Evolutionary conservation across 768 basidiomycete genomes (phyloP).

Genomic region (Hydnomerulius pinastri): DNA sequence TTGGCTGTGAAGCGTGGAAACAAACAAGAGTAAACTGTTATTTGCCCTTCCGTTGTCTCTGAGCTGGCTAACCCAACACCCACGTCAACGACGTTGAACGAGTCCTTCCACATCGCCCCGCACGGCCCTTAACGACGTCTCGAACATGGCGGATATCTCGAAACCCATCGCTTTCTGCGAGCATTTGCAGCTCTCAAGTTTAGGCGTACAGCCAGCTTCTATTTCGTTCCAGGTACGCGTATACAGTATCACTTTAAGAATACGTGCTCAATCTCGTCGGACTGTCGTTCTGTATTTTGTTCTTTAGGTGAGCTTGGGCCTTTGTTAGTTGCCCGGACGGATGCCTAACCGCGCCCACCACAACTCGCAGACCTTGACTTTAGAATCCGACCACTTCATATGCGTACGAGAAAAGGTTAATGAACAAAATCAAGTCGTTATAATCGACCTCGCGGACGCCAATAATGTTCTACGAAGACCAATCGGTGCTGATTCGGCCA

Average conservation of each 20-base stretch:
- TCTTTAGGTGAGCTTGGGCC: constrained; percentile 20
- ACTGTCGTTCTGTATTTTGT: not conserved
- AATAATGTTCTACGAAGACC: constrained; percentile 96
- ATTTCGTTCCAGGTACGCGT: constrained; percentile 91
- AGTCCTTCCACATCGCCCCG: constrained; percentile 15
- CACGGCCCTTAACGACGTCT: constrained; percentile 20
- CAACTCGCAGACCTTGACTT: constrained; percentile 74
- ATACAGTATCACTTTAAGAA: constrained; percentile 25
- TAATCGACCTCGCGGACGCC: constrained; percentile 95
- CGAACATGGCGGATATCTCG: constrained; percentile 30
- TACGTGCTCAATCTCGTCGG: constrained; percentile 18
- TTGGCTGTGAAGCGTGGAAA: constrained; percentile 17
- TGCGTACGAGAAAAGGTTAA: constrained; percentile 95
- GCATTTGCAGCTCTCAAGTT: constrained; percentile 90
- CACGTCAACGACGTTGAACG: constrained; percentile 25
- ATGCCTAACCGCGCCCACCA: constrained; percentile 5
- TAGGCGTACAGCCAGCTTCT: constrained; percentile 94
- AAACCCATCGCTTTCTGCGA: constrained; percentile 91
- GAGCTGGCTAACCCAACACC: constrained; percentile 20
- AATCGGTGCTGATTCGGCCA: constrained; percentile 97
- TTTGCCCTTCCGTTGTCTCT: constrained; percentile 16
- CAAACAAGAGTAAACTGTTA: constrained; percentile 35
- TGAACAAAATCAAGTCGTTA: constrained; percentile 97
- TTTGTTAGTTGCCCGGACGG: not conserved
- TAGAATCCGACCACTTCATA: constrained; percentile 98